These are phyloP conservation scores for Volvox carteri DNA, from an alignment of 163 green algal species.

Conservation along the genomic window DNA sequence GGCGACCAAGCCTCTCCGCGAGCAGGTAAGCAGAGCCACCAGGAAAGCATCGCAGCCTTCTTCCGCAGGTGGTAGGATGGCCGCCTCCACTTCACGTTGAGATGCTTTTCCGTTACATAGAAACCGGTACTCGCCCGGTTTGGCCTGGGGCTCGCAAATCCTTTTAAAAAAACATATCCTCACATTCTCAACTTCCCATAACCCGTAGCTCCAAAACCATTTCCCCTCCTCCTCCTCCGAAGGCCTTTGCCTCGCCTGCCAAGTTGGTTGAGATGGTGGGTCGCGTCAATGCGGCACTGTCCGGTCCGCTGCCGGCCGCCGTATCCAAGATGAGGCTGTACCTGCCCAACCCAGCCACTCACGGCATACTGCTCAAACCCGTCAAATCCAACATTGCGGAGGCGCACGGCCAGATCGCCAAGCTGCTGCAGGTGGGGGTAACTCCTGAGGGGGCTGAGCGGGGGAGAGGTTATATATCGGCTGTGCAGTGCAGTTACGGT, in stretches of 20 bases:
- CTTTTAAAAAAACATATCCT: no score
- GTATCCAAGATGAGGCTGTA: constrained; percentile 90
- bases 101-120: neutral
- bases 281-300: constrained; percentile 84
- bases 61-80: no score
- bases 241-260: constrained; percentile 93
- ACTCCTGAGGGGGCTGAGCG: neutral
- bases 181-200: no score
- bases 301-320: constrained; percentile 71
- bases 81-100: neutral
- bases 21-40: constrained; percentile 84
- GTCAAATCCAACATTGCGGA: constrained; percentile 96
- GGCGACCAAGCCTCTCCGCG: constrained; percentile 74
- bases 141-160: no score
- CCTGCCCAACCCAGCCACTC: constrained; percentile 86
- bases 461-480: neutral
- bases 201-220: no score
- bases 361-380: constrained; percentile 92
- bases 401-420: constrained; percentile 87
- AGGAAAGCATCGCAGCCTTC: no score
- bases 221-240: no score
- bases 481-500: no score
- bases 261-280: constrained; percentile 88
- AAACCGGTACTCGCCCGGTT: no score
- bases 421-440: constrained; percentile 74